These are phyloP conservation scores for Candida hispaniensis DNA, from an alignment of 805 yeast species.

Conservation along the genomic window DNA sequence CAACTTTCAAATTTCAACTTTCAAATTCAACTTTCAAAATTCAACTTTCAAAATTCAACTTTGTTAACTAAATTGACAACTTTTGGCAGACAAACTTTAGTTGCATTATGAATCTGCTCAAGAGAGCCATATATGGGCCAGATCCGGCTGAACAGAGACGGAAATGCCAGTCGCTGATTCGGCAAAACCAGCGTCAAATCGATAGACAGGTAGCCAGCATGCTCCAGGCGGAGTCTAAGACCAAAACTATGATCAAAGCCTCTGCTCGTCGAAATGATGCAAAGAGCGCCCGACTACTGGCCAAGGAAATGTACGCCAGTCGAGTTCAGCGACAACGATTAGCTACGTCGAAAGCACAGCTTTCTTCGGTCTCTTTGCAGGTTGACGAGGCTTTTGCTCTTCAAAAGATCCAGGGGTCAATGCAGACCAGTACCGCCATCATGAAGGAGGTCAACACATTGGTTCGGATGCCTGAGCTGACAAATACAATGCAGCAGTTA, in stretches of 20 bases:
- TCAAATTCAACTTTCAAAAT: too few species aligned
- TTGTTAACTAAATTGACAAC: too few species aligned
- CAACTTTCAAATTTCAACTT: too few species aligned
- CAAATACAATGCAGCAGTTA: slow-evolving; percentile 72
- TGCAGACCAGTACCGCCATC: slow-evolving; percentile 64
- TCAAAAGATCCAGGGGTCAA: slow-evolving; percentile 69
- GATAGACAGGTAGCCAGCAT: slow-evolving; percentile 66
- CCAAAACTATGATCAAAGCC: slow-evolving; percentile 62
- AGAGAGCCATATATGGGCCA: slow-evolving; percentile 90
- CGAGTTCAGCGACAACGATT: slow-evolving; percentile 65
- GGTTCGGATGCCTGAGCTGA: slow-evolving; percentile 67
- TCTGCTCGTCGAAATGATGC: slow-evolving; percentile 68
- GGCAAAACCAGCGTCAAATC: slow-evolving; percentile 75
- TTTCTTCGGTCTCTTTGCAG: slow-evolving; percentile 79
- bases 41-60: too few species aligned
- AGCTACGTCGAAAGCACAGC: slow-evolving; percentile 70
- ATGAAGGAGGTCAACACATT: slow-evolving; percentile 83
- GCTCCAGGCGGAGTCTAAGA: slow-evolving; percentile 53
- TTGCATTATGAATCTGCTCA: slow-evolving; percentile 66
- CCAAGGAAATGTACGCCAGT: slow-evolving; percentile 66
- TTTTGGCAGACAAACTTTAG: too few species aligned
- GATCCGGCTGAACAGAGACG: slow-evolving; percentile 80
- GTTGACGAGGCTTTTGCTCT: slow-evolving; percentile 85
- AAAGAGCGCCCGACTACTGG: slow-evolving; percentile 66
- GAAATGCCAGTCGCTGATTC: slow-evolving; percentile 63